phyloP scores from a whole-genome alignment of 2,329 filamentous ascomycete species.

The Colletotrichum agaves region DNA sequence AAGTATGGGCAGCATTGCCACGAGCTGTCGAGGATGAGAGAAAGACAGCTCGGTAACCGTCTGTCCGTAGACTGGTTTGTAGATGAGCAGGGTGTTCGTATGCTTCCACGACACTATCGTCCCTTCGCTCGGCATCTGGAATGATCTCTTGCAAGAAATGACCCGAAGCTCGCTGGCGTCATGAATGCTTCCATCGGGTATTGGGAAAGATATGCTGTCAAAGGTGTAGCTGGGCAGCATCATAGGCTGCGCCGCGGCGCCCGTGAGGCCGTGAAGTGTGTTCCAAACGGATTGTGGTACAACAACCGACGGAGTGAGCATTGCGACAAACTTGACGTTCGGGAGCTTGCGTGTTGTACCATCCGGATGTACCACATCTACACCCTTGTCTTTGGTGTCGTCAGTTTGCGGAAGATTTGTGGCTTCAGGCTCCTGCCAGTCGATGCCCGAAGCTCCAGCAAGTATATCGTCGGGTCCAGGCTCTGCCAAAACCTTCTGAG shows the following conservation, averaged over 20 bases:
- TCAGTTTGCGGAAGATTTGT: conserved; percentile 64
- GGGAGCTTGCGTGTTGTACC: conserved; percentile 66
- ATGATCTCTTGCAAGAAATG: conserved; percentile 59
- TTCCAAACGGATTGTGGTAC: conserved; percentile 73
- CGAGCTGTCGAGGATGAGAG: conserved; percentile 79
- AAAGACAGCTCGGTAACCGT: conserved; percentile 77
- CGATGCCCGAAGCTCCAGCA: conserved; percentile 54
- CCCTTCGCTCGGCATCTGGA: conserved; percentile 54
- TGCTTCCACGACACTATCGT: conserved; percentile 52
- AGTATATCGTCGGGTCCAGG: conserved; percentile 56
- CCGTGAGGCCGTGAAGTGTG: conserved; percentile 69
- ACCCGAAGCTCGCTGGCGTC: conserved; percentile 69
- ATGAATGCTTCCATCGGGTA: conserved; percentile 58
- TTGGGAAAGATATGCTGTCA: conserved; percentile 68
- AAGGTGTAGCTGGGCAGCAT: conserved; percentile 59
- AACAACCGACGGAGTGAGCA: conserved; percentile 78
- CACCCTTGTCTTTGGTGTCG: conserved; percentile 59
- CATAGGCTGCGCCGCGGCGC: conserved; percentile 53
- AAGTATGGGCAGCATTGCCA: conserved; percentile 77
- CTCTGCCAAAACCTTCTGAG: conserved; percentile 67
- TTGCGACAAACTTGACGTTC: conserved; percentile 79
- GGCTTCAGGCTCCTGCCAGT: conserved; percentile 80
- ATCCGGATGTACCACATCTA: conserved; percentile 63
- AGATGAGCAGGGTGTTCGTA: conserved; percentile 72
- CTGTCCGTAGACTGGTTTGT: conserved; percentile 78